Conservation (phyloP, 768 basidiomycete genomes). For the Pleurotus ostreatus region DNA sequence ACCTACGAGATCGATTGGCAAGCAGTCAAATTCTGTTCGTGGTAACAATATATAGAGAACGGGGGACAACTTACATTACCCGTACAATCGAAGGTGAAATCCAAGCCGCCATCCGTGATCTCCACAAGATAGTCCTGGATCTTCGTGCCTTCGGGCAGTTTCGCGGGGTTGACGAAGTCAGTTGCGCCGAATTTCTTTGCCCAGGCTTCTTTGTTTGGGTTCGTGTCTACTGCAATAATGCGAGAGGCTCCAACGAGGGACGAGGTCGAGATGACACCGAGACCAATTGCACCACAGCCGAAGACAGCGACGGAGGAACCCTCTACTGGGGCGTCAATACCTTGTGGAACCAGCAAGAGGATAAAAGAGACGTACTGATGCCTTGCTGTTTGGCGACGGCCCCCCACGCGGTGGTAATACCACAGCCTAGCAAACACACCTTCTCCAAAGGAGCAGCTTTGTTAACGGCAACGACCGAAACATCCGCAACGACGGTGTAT, state of each 20-base stretch:
- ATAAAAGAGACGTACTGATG: conserved; percentile 50
- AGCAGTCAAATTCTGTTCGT: background rate
- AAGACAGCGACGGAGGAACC: conserved; percentile 91
- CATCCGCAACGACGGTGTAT: conserved; percentile 97
- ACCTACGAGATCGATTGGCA: conserved; percentile 40
- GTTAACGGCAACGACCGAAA: conserved; percentile 91
- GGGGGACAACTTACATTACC: conserved; percentile 56
- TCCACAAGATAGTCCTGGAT: conserved; percentile 90
- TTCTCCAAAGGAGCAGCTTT: conserved; percentile 86
- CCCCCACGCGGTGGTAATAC: conserved; percentile 99
- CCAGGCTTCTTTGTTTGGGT: conserved; percentile 82
- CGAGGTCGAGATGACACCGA: conserved; percentile 86
- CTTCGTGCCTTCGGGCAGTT: conserved; percentile 70
- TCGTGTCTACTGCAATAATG: conserved; percentile 91
- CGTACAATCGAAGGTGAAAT: conserved; percentile 96
- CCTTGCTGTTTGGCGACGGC: conserved; percentile 90
- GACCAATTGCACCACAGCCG: conserved; percentile 94
- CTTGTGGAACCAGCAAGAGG: background rate
- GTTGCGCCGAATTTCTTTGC: conserved; percentile 92
- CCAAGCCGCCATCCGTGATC: conserved; percentile 93
- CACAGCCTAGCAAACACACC: conserved; percentile 95
- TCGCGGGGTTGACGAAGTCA: conserved; percentile 85
- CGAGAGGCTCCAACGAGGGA: conserved; percentile 75
- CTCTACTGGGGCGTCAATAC: conserved; percentile 37
- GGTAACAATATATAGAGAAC: conserved; percentile 23